Evolutionary conservation across 2,329 filamentous ascomycete species (phyloP).

Genomic region (Calonectria pteridis): DNA sequence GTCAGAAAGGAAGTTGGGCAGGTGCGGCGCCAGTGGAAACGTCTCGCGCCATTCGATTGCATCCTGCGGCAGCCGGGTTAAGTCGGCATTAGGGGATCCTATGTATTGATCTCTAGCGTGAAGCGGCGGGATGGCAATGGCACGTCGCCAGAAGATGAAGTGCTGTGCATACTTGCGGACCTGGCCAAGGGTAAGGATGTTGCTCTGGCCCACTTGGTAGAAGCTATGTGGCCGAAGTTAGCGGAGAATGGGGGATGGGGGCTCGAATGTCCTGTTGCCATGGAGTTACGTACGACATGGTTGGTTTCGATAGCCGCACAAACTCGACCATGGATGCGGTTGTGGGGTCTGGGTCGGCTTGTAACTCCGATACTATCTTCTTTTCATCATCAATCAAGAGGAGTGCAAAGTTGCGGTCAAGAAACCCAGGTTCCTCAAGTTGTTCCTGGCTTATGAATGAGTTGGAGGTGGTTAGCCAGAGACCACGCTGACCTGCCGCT

Average conservation of each 20-base stretch:
- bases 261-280: neutral
- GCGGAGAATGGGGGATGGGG: neutral
- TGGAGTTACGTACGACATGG: conserved; percentile 63
- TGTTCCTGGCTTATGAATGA: conserved; percentile 78
- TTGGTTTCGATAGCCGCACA: conserved; percentile 79
- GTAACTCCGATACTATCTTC: conserved; percentile 78
- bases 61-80: conserved; percentile 76
- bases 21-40: conserved; percentile 85
- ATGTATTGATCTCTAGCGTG: conserved; percentile 93
- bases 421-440: conserved; percentile 72
- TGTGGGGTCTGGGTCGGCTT: conserved; percentile 81
- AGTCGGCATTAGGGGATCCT: conserved; percentile 89
- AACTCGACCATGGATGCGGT: conserved; percentile 85
- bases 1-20: conserved; percentile 89
- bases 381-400: conserved; percentile 87
- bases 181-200: conserved; percentile 81
- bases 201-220: conserved; percentile 77
- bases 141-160: conserved; percentile 95
- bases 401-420: conserved; percentile 89
- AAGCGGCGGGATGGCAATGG: conserved; percentile 90
- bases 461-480: conserved; percentile 91
- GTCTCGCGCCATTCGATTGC: conserved; percentile 78
- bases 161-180: conserved; percentile 91
- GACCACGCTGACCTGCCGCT: conserved; percentile 77
- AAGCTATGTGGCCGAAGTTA: conserved; percentile 56